A percentile compares a stretch with the other conserved stretches of the same genome.
Conservation (phyloP, 805 yeast species). For the Nakazawaea sp. region DNA sequence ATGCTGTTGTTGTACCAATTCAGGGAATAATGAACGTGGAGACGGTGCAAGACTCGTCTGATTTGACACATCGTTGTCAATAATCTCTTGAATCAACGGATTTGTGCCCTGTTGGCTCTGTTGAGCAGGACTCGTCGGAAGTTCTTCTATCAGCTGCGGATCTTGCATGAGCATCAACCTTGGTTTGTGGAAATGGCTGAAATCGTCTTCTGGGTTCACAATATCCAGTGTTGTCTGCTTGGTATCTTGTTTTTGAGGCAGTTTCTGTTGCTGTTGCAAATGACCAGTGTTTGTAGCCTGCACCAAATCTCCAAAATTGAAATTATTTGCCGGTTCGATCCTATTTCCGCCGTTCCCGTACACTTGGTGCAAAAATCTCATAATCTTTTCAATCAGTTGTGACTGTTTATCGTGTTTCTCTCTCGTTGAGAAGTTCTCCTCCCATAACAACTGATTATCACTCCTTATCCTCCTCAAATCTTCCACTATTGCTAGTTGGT, state of each 20-base stretch:
- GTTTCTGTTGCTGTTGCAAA: not conserved
- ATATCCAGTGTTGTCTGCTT: not conserved
- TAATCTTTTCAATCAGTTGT: conserved; percentile 79
- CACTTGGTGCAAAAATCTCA: conserved; percentile 80
- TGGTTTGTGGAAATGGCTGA: conserved; percentile 7
- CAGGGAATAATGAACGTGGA: conserved; percentile 23
- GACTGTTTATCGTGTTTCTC: conserved; percentile 84
- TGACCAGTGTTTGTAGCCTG: conserved; percentile 2
- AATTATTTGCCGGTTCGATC: conserved; percentile 20
- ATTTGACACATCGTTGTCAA: conserved; percentile 11
- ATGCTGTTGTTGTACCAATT: conserved; percentile 14
- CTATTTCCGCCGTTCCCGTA: conserved; percentile 63
- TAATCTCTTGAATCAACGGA: conserved; percentile 12
- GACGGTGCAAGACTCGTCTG: conserved; percentile 14
- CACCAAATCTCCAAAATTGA: conserved; percentile 8
- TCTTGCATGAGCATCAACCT: conserved; percentile 11
- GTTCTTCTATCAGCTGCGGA: conserved; percentile 2
- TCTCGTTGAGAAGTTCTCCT: conserved; percentile 74
- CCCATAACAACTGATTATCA: conserved; percentile 90
- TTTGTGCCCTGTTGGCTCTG: not conserved
- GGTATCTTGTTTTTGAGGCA: not conserved
- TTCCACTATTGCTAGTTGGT: conserved; percentile 76
- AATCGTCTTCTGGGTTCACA: not conserved
- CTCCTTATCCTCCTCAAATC: conserved; percentile 77
- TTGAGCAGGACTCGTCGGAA: conserved; percentile 13